Conservation (phyloP, 2,329 filamentous ascomycete species). For the Neopestalotiopsis sp. region DNA sequence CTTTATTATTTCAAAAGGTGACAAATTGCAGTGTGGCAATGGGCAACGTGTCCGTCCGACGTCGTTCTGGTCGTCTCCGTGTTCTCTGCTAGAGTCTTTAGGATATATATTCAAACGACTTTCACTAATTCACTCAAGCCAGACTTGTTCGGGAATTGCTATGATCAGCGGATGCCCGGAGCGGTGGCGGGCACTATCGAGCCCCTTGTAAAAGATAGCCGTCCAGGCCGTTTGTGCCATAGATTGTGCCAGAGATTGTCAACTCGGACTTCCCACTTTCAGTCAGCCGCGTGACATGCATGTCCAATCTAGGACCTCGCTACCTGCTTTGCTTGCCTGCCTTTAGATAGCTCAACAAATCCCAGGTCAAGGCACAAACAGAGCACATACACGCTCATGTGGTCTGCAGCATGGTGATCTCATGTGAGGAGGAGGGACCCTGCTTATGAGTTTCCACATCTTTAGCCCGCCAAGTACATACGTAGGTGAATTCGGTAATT, state of each 20-base stretch:
- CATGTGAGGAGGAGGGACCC: background rate
- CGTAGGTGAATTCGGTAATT: background rate
- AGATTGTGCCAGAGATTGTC: background rate
- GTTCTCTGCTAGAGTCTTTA: background rate
- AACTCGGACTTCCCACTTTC: background rate
- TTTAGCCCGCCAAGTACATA: background rate
- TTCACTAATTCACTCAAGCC: background rate
- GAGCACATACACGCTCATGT: background rate
- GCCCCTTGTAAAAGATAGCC: background rate
- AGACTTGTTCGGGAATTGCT: background rate
- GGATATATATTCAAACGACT: slow-evolving; percentile 3
- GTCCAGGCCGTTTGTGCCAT: background rate
- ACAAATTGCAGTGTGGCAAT: background rate
- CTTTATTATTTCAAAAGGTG: background rate
- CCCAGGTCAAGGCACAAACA: background rate
- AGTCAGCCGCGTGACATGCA: no score
- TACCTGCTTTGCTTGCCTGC: background rate
- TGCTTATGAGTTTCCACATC: slow-evolving; percentile 2
- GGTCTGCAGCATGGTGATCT: background rate
- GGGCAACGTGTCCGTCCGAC: background rate
- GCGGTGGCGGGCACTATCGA: background rate
- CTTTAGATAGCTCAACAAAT: background rate
- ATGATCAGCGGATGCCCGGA: background rate
- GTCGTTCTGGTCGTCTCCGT: background rate
- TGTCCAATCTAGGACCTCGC: no score